A percentile compares a stretch with the other conserved stretches of the same genome.
These are phyloP conservation scores for Sambucus nigra DNA, from an alignment of 129 eudicot species.

Conservation along the genomic window DNA sequence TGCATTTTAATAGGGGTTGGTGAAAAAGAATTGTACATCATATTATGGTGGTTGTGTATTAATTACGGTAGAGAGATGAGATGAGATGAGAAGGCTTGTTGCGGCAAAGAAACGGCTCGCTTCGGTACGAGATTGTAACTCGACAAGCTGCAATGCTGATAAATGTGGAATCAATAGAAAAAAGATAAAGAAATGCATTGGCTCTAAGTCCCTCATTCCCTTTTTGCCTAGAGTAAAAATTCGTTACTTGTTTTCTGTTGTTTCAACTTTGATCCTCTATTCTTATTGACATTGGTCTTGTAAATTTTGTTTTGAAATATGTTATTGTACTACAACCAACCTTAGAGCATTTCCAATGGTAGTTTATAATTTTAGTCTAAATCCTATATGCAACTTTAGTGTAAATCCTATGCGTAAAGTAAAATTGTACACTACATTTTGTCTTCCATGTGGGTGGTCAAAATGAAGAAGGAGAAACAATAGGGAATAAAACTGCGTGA, in stretches of 20 bases:
- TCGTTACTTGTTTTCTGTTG: too few relatives aligned
- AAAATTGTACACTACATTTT: too few relatives aligned
- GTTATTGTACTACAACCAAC: too few relatives aligned
- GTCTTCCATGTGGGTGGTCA: too few relatives aligned
- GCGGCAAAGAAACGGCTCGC: slow-evolving; percentile 42
- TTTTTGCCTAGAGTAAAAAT: background rate
- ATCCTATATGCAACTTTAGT: too few relatives aligned
- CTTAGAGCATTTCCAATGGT: too few relatives aligned
- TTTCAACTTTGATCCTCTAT: too few relatives aligned
- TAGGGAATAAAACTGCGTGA: too few relatives aligned
- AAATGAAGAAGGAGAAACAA: too few relatives aligned
- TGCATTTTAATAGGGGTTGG: background rate
- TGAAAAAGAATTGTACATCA: background rate
- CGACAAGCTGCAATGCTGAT: slow-evolving; percentile 15
- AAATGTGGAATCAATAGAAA: slow-evolving; percentile 24
- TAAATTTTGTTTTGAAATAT: too few relatives aligned
- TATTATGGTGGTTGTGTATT: background rate
- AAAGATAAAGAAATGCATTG: slow-evolving; percentile 14
- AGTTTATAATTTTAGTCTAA: too few relatives aligned
- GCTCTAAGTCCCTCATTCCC: slow-evolving; percentile 11
- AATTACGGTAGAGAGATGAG: slow-evolving; percentile 40
- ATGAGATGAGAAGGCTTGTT: slow-evolving; percentile 46
- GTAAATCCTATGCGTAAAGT: too few relatives aligned
- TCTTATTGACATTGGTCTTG: background rate
- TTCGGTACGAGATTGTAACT: slow-evolving; percentile 30